A percentile compares a stretch with the other conserved stretches of the same genome.
Conservation (phyloP, 73 alveolate species). For the Paramecium sexaurelia region DNA sequence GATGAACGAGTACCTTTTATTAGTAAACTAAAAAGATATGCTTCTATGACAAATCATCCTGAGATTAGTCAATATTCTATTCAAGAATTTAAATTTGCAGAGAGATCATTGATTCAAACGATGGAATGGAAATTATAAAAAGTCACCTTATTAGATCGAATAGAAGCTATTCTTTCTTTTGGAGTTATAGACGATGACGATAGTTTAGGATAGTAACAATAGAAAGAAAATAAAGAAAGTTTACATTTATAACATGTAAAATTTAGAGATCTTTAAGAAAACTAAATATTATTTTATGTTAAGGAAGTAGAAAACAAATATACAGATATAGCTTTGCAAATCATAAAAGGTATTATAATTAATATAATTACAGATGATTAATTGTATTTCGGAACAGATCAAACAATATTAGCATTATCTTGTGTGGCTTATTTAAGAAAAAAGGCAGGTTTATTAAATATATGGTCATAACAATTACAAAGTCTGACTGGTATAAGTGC, state of each 20-base stretch:
- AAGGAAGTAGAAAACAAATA: constrained; percentile 33
- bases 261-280: constrained; percentile 26
- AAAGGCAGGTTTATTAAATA: constrained; percentile 22
- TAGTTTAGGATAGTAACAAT: not conserved
- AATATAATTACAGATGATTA: not conserved
- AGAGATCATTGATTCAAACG: constrained; percentile 28
- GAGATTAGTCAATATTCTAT: not conserved
- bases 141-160: constrained; percentile 54
- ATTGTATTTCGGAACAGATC: not conserved
- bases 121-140: constrained; percentile 60
- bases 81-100: constrained; percentile 50
- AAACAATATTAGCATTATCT: constrained; percentile 19
- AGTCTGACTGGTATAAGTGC: not conserved
- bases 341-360: not conserved
- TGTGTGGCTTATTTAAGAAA: constrained; percentile 48
- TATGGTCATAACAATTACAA: constrained; percentile 27
- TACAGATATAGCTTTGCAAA: not conserved
- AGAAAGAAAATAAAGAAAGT: not conserved
- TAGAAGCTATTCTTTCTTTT: constrained; percentile 31
- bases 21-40: constrained; percentile 62
- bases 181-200: constrained; percentile 62
- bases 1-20: constrained; percentile 70
- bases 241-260: constrained; percentile 15
- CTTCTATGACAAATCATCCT: constrained; percentile 53
- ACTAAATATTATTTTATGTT: not conserved